Conservation (phyloP, 768 basidiomycete species). For the Mycena belliarum region DNA sequence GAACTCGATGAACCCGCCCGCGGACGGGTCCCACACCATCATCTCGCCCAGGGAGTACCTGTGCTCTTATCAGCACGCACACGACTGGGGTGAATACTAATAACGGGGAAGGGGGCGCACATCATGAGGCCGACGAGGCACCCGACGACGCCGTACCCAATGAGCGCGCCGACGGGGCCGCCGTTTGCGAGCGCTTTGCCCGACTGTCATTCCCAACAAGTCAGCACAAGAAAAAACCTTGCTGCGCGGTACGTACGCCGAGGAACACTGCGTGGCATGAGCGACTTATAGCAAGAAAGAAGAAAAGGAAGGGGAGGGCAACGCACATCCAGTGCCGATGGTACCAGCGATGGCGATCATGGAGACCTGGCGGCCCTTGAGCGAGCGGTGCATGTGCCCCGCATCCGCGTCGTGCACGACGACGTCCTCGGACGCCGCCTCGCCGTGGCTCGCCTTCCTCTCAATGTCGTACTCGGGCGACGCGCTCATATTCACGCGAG, state of each 20-base stretch:
- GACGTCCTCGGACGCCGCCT: slow-evolving; percentile 17
- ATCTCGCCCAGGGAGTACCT: slow-evolving; percentile 30
- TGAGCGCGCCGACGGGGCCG: slow-evolving; percentile 46
- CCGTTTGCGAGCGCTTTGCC: slow-evolving; percentile 40
- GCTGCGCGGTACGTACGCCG: slow-evolving; percentile 7
- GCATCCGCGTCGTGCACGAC: not conserved
- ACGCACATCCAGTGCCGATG: slow-evolving; percentile 40
- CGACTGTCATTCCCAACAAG: slow-evolving; percentile 8
- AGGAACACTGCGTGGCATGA: slow-evolving; percentile 14
- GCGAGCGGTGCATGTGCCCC: slow-evolving; percentile 27
- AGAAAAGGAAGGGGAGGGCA: not conserved
- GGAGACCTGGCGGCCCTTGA: slow-evolving; percentile 36
- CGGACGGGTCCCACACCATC: slow-evolving; percentile 29
- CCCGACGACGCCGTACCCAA: slow-evolving; percentile 46
- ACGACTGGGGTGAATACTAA: too few species aligned
- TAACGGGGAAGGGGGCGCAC: not conserved
- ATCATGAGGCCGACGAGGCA: slow-evolving; percentile 34
- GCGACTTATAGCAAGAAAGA: not conserved
- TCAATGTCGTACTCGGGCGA: slow-evolving; percentile 23
- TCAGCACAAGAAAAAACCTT: not conserved
- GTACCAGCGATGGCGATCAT: slow-evolving; percentile 30
- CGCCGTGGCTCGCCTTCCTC: slow-evolving; percentile 18
- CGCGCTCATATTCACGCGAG: slow-evolving; percentile 1
- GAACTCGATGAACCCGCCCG: slow-evolving; percentile 29
- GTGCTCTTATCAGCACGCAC: not conserved